Conservation (phyloP, 768 basidiomycete genomes). For the Termitomyces eurrhizus region DNA sequence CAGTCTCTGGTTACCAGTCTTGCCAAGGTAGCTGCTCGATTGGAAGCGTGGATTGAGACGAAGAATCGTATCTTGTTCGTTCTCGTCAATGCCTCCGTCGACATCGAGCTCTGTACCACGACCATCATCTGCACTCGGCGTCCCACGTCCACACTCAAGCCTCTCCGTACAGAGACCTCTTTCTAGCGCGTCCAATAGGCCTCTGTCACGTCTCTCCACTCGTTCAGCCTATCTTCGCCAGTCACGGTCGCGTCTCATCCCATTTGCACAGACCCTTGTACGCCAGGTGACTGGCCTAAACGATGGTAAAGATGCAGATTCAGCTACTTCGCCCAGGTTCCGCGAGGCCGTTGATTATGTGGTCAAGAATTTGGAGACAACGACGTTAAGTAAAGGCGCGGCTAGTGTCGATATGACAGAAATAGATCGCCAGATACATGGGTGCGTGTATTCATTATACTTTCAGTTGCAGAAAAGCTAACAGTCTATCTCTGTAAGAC, state of each 20-base stretch:
- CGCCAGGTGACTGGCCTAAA: constrained; percentile 50
- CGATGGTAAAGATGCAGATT: constrained; percentile 34
- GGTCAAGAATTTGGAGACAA: constrained; percentile 54
- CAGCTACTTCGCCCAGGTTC: constrained; percentile 30
- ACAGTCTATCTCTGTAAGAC: constrained; percentile 31
- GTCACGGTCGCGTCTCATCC: constrained; percentile 50
- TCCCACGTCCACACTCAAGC: constrained; percentile 21
- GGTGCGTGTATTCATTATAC: constrained; percentile 37
- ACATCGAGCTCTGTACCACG: constrained; percentile 21
- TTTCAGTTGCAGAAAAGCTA: not conserved
- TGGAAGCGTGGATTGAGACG: not conserved
- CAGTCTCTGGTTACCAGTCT: not conserved
- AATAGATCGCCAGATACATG: constrained; percentile 53
- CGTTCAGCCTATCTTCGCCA: constrained; percentile 23
- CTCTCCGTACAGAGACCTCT: constrained; percentile 21
- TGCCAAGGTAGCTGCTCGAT: not conserved
- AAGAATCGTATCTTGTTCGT: constrained; percentile 1
- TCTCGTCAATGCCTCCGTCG: constrained; percentile 20
- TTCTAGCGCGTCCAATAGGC: constrained; percentile 27
- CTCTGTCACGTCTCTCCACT: constrained; percentile 44
- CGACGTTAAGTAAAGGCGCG: constrained; percentile 50
- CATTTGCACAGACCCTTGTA: constrained; percentile 50
- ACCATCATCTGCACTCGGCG: constrained; percentile 41
- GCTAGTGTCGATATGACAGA: constrained; percentile 51
- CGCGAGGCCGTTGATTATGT: constrained; percentile 51